Evolutionary conservation across 2,329 filamentous ascomycete species (phyloP), one percentile per base, ranked within the genome.

Genomic region (Mycogone perniciosa): DNA sequence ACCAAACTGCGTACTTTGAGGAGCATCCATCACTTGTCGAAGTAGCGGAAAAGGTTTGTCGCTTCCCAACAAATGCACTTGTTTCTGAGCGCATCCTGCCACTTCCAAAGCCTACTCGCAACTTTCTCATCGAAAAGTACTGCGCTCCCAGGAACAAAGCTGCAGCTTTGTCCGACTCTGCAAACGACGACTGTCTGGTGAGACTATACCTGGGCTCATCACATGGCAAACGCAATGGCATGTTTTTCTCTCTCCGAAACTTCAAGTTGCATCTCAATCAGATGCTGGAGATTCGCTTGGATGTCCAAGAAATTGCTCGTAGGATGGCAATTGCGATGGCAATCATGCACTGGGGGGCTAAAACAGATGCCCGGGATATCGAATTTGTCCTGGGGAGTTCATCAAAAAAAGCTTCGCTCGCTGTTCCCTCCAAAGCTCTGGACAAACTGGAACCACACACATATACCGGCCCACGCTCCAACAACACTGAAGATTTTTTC

Each of bases 191-290:
- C 33, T 62, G 59, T 37, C 48, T 61, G 4, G 56, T 59, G 3
- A 50, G 57, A 2, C 9, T 57, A 0, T 60, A 62, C 37, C 57
- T 64, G 4, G 58, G 60, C 2, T 54, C 54, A 0, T 43, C 35
- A 4, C 7, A 27, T 13, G 44, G 44, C 11, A 48, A 4, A n/a
- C 20, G 11, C 2, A 29, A 33, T 1, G 44, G 7, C 4, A 52
- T 31, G 4, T 62, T 59, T 52, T 65, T 60, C 38, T 63, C 60
- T 1, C 59, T 69, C 0, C 51, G 63, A 0, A 68, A 67, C 50
- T 63, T 67, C 43, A 62, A 65, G 31, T 31, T 69, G 6, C 60
- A 64, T 11, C 51, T 70, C 1, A 60, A 65, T 31, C 63, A 66
- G 20, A 56, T 67, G 53, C 4, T 56, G 0, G 56, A 62, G 0